Evolutionary conservation across 108 stramenopile species (phyloP).

Genomic region (Cyclotella sp.): DNA sequence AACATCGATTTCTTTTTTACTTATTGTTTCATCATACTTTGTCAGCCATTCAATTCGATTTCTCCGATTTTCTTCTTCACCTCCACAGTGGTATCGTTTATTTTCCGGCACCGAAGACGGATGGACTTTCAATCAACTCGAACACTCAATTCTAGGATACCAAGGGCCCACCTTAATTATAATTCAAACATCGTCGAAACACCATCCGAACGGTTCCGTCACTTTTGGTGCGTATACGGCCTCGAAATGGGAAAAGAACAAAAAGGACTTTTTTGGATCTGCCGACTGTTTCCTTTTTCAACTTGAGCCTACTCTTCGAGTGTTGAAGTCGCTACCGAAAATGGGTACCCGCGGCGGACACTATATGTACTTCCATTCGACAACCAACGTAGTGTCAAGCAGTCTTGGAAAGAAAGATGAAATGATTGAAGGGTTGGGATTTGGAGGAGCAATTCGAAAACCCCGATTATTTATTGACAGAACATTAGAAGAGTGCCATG

Average conservation of each 20-base stretch:
- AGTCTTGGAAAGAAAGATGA: constrained; percentile 68
- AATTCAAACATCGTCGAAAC: constrained; percentile 16
- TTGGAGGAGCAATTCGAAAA: constrained; percentile 72
- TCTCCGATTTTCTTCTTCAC: neutral
- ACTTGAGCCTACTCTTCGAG: constrained; percentile 56
- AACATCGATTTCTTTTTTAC: neutral
- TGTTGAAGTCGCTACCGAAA: constrained; percentile 66
- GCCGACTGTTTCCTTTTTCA: constrained; percentile 82
- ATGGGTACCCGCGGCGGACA: constrained; percentile 60
- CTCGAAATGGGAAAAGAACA: constrained; percentile 84
- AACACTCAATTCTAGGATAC: constrained; percentile 74
- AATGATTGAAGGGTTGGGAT: constrained; percentile 80
- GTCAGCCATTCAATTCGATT: neutral
- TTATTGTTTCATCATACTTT: neutral
- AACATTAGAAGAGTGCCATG: constrained; percentile 68
- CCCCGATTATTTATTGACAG: constrained; percentile 81
- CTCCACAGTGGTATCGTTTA: constrained; percentile 67
- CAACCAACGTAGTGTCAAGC: constrained; percentile 25
- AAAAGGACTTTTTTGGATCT: constrained; percentile 79
- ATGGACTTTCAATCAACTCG: constrained; percentile 82
- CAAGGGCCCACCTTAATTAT: constrained; percentile 47
- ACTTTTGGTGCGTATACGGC: constrained; percentile 75
- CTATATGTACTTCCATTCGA: constrained; percentile 79
- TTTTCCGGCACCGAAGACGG: constrained; percentile 81
- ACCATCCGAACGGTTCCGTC: constrained; percentile 22